These are phyloP conservation scores for Xylaria telfairii DNA, from an alignment of 495 filamentous ascomycete genomes.

Conservation along the genomic window DNA sequence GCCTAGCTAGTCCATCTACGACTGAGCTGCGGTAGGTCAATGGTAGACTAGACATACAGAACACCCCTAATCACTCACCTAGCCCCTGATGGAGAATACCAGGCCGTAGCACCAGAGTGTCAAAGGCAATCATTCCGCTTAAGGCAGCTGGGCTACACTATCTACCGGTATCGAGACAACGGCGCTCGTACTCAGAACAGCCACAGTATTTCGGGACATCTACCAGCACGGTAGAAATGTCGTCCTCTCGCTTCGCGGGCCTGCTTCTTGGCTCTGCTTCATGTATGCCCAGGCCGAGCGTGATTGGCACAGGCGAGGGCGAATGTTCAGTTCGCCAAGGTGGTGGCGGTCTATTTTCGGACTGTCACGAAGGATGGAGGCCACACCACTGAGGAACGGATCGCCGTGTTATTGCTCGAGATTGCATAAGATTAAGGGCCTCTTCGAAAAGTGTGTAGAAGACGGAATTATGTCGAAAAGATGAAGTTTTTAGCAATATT, in stretches of 20 bases:
- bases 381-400: conserved; percentile 3
- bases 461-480: conserved; percentile 2
- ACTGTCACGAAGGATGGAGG: background rate
- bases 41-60: background rate
- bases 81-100: conserved; percentile 3
- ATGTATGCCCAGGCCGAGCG: background rate
- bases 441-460: background rate
- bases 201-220: background rate
- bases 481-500: conserved; percentile 12
- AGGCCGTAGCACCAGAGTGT: background rate
- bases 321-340: background rate
- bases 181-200: background rate
- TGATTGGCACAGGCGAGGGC: conserved; percentile 4
- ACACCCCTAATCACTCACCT: background rate
- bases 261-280: background rate
- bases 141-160: background rate
- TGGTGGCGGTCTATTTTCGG: conserved; percentile 14
- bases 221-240: background rate
- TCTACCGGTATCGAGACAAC: background rate
- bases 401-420: conserved; percentile 7
- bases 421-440: conserved; percentile 15
- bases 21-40: background rate
- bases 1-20: conserved; percentile 2
- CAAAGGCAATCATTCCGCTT: conserved; percentile 5
- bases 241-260: background rate